Evolutionary conservation across 2,329 filamentous ascomycete species (phyloP).

Genomic region (Blastomyces parvus): DNA sequence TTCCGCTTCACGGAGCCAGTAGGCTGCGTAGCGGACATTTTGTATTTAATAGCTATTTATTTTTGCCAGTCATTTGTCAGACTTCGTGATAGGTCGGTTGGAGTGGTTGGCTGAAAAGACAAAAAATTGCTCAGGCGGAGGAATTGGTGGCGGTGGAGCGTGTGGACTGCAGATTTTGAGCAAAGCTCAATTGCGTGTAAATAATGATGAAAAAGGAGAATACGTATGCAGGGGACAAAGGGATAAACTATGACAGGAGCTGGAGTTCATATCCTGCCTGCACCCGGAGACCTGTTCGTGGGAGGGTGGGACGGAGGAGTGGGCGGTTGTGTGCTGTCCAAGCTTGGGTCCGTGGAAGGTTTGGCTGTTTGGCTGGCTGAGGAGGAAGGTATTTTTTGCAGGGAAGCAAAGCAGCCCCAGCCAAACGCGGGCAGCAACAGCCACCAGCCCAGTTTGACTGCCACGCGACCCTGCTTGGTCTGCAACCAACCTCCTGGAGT

Average conservation of each 20-base stretch:
- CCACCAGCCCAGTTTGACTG: background rate
- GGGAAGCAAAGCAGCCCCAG: background rate
- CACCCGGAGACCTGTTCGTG: background rate
- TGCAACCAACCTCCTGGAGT: background rate
- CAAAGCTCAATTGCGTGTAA: constrained; percentile 1
- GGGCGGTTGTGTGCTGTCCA: constrained; percentile 4
- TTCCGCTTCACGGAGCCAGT: constrained; percentile 29
- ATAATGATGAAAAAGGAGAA: constrained; percentile 9
- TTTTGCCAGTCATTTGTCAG: background rate
- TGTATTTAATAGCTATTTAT: constrained; percentile 1
- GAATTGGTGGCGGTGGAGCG: background rate
- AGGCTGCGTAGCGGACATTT: constrained; percentile 27
- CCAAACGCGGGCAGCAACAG: background rate
- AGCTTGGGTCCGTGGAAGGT: background rate
- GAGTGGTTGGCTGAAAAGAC: constrained; percentile 10
- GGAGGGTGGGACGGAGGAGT: background rate
- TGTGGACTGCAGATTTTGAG: constrained; percentile 9
- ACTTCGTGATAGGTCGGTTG: background rate
- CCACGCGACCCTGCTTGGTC: constrained; percentile 1
- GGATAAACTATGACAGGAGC: background rate
- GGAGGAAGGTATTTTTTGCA: background rate
- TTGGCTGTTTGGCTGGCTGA: constrained; percentile 7
- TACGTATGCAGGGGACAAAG: background rate
- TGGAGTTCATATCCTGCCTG: background rate
- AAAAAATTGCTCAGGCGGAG: background rate